These are phyloP conservation scores for Ustilago cynodontis DNA, from an alignment of 1,284 basidiomycete genomes.

Conservation along the genomic window DNA sequence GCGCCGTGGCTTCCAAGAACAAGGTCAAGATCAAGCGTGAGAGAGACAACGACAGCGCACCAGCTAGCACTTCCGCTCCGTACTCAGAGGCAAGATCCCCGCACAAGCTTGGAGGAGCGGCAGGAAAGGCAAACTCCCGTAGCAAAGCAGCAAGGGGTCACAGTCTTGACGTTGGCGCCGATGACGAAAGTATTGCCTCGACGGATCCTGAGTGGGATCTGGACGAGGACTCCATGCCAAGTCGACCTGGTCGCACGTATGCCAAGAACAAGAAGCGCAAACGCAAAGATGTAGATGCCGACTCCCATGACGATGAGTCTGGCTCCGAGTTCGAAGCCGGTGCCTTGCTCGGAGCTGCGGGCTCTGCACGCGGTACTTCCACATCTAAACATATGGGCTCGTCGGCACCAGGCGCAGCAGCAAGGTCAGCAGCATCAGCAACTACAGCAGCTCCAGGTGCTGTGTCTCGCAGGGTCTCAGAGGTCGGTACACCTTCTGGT, in stretches of 20 bases:
- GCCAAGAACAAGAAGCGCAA: conserved; percentile 56
- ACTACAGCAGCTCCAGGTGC: neutral
- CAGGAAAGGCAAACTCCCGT: conserved; percentile 34
- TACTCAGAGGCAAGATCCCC: conserved; percentile 34
- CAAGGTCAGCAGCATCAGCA: conserved; percentile 21
- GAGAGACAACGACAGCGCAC: conserved; percentile 40
- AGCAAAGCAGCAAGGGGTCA: conserved; percentile 39
- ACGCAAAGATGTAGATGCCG: conserved; percentile 37
- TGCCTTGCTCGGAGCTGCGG: conserved; percentile 31
- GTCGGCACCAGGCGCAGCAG: conserved; percentile 15
- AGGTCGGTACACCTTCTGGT: conserved; percentile 17
- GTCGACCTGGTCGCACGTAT: conserved; percentile 54
- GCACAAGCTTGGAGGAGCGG: conserved; percentile 19
- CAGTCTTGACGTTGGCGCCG: conserved; percentile 31
- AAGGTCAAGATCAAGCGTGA: conserved; percentile 53
- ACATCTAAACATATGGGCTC: conserved; percentile 28
- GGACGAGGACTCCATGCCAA: conserved; percentile 56
- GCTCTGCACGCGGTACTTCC: conserved; percentile 15
- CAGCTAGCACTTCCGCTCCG: conserved; percentile 29
- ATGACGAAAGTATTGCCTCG: conserved; percentile 48
- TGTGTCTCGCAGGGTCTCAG: conserved; percentile 30
- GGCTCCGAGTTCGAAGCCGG: conserved; percentile 52
- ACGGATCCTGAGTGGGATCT: conserved; percentile 59
- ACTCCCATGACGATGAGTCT: conserved; percentile 50
- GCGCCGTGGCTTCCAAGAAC: conserved; percentile 25